phyloP scores from a whole-genome alignment of 129 eudicot species.

The Artemisia annua region DNA sequence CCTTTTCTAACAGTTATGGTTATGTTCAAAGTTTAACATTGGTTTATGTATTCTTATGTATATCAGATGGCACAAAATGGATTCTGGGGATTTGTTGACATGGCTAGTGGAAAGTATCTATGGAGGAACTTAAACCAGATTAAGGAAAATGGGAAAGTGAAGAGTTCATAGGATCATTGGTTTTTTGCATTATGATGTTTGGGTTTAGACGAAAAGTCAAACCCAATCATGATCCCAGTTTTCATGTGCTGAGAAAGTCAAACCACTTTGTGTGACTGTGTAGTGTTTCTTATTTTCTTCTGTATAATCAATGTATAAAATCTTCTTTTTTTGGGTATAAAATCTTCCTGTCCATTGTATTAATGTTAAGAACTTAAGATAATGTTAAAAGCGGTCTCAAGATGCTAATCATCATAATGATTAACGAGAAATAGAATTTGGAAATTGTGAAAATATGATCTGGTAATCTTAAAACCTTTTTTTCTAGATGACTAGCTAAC shows the following conservation, averaged over 20 bases:
- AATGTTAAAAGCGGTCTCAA: conserved; percentile 1
- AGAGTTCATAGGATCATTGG: conserved; percentile 26
- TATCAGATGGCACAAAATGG: conserved; percentile 58
- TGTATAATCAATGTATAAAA: conserved; percentile 36
- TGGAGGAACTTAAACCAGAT: conserved; percentile 69
- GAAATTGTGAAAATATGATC: background rate
- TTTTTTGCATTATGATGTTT: background rate
- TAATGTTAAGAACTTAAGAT: conserved; percentile 8
- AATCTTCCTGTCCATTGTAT: conserved; percentile 12
- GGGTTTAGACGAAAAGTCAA: conserved; percentile 19
- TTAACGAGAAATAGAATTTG: background rate
- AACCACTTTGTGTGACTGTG: conserved; percentile 20
- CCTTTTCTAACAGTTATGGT: background rate
- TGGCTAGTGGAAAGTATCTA: conserved; percentile 83
- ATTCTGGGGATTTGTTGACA: conserved; percentile 79
- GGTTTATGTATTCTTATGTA: background rate
- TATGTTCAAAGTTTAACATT: background rate
- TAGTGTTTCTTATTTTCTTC: conserved; percentile 8
- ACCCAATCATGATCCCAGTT: conserved; percentile 14
- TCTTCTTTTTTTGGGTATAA: conserved; percentile 28
- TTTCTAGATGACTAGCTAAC: background rate
- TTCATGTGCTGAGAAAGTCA: conserved; percentile 31
- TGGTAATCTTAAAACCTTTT: too few relatives aligned
- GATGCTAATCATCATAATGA: background rate
- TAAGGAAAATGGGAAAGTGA: conserved; percentile 37